These are phyloP conservation scores for Xylaria telfairii DNA, from an alignment of 495 filamentous ascomycete species.

Conservation along the genomic window DNA sequence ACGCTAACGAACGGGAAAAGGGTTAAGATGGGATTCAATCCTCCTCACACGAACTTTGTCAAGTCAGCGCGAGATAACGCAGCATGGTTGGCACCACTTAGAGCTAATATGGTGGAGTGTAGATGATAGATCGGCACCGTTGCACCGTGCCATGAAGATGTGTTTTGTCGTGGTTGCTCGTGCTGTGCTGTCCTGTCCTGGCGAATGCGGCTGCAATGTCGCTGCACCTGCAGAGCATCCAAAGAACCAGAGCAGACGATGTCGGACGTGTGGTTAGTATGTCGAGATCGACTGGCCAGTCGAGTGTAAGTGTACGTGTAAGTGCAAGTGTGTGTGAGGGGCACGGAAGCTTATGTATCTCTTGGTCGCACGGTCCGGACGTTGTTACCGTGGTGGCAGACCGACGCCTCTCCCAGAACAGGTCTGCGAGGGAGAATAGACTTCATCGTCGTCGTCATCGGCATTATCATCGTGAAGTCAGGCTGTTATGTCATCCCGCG, in stretches of 20 bases:
- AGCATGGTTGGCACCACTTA: constrained; percentile 38
- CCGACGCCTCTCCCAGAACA: background rate
- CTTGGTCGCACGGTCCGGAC: background rate
- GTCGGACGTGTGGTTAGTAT: constrained; percentile 19
- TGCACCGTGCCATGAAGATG: constrained; percentile 29
- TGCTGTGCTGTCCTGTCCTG: too few relatives aligned
- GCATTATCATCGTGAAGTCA: constrained; percentile 4
- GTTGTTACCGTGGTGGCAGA: background rate
- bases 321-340: background rate
- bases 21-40: constrained; percentile 2
- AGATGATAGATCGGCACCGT: constrained; percentile 36
- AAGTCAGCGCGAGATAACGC: constrained; percentile 33
- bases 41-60: constrained; percentile 17
- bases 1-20: background rate
- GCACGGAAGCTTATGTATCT: constrained; percentile 16
- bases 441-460: background rate
- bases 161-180: constrained; percentile 30
- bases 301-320: too few relatives aligned
- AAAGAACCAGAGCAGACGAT: constrained; percentile 32
- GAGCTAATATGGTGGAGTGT: constrained; percentile 27
- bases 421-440: background rate
- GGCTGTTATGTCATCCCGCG: constrained; percentile 14
- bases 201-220: constrained; percentile 36
- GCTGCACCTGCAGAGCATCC: constrained; percentile 37
- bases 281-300: constrained; percentile 23